phyloP scores from a whole-genome alignment of 1,284 basidiomycete species.

The Ustilago shanxiensis region DNA sequence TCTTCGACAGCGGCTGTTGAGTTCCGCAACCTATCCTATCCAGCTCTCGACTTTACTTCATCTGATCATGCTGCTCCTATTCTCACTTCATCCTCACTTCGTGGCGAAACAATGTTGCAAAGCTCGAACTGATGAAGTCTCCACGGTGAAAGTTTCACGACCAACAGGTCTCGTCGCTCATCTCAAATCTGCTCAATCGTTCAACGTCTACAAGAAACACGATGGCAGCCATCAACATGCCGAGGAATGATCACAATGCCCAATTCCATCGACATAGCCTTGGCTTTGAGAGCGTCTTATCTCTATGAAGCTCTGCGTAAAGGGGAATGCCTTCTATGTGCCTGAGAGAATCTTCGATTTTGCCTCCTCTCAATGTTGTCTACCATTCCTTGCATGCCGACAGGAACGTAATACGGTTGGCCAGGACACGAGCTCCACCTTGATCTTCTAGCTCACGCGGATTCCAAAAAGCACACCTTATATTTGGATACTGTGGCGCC shows the following conservation, averaged over 20 bases:
- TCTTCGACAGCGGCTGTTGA: background rate
- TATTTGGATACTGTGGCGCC: too few species aligned
- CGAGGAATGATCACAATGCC: background rate
- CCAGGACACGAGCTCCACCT: too few species aligned
- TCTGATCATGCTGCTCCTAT: too few species aligned
- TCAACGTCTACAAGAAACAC: background rate
- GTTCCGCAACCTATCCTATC: background rate
- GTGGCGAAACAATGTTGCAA: too few species aligned
- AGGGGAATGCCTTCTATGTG: background rate
- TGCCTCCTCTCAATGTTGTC: background rate
- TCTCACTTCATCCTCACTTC: too few species aligned
- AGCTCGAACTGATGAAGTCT: too few species aligned
- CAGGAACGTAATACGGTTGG: too few species aligned
- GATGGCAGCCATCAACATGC: background rate
- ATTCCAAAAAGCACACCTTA: too few species aligned
- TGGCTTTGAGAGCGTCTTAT: background rate
- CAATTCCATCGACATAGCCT: background rate
- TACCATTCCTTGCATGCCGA: background rate
- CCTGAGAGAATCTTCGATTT: conserved; percentile 9
- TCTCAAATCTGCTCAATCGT: background rate
- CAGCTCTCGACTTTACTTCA: too few species aligned
- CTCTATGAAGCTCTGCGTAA: background rate
- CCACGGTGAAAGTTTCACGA: too few species aligned
- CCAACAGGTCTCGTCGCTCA: background rate
- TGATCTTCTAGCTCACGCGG: background rate